A percentile compares a stretch with the other conserved stretches of the same genome.
Conservation (phyloP, 164 flowering plant genomes). For the Brasenia schreberi region DNA sequence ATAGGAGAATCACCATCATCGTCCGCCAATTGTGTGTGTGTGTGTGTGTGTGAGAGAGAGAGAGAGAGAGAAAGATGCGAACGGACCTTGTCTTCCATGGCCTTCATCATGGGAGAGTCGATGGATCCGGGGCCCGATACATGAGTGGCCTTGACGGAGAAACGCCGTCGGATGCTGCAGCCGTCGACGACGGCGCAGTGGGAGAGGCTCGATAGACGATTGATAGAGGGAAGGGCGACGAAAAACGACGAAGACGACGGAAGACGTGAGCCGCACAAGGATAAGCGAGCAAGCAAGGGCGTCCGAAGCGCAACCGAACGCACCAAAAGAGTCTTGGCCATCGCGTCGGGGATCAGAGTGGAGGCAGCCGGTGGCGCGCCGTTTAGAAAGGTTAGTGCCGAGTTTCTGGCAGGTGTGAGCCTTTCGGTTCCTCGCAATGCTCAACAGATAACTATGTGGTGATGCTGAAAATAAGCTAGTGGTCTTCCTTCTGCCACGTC, state of each 20-base stretch:
- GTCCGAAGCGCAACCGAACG: not conserved
- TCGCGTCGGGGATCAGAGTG: not conserved
- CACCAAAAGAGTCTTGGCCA: not conserved
- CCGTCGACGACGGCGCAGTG: not conserved
- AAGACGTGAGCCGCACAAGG: not conserved
- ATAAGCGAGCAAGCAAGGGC: not conserved
- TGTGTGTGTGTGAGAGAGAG: not conserved
- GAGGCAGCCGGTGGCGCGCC: no score
- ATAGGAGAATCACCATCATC: no score
- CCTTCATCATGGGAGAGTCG: slow-evolving; percentile 48
- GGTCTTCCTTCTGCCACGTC: no score
- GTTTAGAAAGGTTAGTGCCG: no score
- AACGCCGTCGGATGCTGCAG: slow-evolving; percentile 9
- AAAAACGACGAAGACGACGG: not conserved
- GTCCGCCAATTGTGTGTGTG: not conserved
- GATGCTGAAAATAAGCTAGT: no score
- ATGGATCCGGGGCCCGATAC: slow-evolving; percentile 48
- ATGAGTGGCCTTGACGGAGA: slow-evolving; percentile 33
- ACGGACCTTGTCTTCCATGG: slow-evolving; percentile 67
- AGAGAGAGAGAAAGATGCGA: not conserved
- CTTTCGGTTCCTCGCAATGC: no score
- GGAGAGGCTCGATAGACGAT: not conserved
- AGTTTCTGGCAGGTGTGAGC: no score
- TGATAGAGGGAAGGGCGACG: not conserved
- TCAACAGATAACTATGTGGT: no score